Conservation (phyloP, 208 protist species). For the Phytomonas sp. region DNA sequence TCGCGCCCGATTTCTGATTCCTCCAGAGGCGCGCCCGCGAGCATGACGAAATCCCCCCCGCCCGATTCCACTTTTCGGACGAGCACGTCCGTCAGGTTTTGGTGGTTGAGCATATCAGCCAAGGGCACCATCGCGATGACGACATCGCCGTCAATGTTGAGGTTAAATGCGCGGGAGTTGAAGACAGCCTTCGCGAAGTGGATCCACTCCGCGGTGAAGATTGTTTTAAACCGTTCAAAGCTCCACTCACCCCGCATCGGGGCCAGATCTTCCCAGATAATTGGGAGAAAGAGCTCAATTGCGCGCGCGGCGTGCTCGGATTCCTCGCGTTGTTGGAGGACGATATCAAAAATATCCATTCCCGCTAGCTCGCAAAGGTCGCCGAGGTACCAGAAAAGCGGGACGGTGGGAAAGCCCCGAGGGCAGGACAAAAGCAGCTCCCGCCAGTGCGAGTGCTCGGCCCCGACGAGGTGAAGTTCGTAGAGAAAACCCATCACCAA, state of each 20-base stretch:
- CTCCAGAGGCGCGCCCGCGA: slow-evolving; percentile 56
- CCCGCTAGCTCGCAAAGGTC: slow-evolving; percentile 73
- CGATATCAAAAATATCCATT: slow-evolving; percentile 73
- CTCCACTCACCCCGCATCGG: background rate
- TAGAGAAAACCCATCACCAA: slow-evolving; percentile 73
- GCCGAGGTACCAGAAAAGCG: slow-evolving; percentile 47
- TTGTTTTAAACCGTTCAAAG: slow-evolving; percentile 12
- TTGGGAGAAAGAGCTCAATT: slow-evolving; percentile 19
- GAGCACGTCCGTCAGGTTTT: slow-evolving; percentile 69
- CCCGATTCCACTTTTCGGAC: slow-evolving; percentile 53
- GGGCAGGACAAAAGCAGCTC: slow-evolving; percentile 53
- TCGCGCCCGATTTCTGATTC: slow-evolving; percentile 55
- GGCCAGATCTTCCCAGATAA: slow-evolving; percentile 25
- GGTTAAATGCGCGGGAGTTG: slow-evolving; percentile 85
- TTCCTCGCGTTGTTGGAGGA: slow-evolving; percentile 45
- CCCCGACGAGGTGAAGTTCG: slow-evolving; percentile 52
- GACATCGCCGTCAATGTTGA: slow-evolving; percentile 68
- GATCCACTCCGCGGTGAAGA: slow-evolving; percentile 46
- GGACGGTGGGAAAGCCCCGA: slow-evolving; percentile 54
- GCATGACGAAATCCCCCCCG: slow-evolving; percentile 75
- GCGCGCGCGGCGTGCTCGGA: slow-evolving; percentile 39
- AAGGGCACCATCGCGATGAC: slow-evolving; percentile 66
- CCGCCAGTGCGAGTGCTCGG: slow-evolving; percentile 49
- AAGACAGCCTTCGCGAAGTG: slow-evolving; percentile 82
- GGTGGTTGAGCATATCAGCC: slow-evolving; percentile 90